Evolutionary conservation across 2,329 filamentous ascomycete genomes (phyloP), one percentile per base, ranked within the genome.

Genomic region (Aciculosporium take): DNA sequence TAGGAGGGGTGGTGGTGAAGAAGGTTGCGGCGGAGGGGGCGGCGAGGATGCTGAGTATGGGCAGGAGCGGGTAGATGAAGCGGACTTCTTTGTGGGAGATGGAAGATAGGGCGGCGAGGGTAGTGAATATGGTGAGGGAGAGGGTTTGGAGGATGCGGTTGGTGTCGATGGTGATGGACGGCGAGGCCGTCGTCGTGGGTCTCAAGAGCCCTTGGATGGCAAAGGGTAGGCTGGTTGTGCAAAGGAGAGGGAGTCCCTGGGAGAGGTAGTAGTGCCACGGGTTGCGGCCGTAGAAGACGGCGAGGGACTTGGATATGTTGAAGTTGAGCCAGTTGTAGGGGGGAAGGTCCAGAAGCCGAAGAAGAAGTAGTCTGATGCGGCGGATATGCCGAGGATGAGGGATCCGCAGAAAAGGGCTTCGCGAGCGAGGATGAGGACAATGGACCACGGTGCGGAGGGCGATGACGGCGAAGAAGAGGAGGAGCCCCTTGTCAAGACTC

Each of bases 71-170:
- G 54, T 94, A 94, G 50, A 96, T 84, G 66, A 98, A 98, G 53
- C 91, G 85, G 51, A 94, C 84, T 68, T 98, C 91, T 60, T 98
- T 98, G 65, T 98, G 91, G 1, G 86, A 79, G 49, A 96, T 84
- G 36, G 84, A 56, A 1, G 85, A 94, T 27, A 96, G 71, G 2
- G 68, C 59, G 1, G 64, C 56, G 8, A 83, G 63, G 43, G 80
- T 82, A 24, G 75, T 60, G 41, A 79, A 47, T 32, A 81, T 68
- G 7, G 75, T 66, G 24, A 69, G 67, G 8, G 76, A 68, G 7
- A 88, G 63, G 28, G 46, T 63, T 56, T 40, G 47, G 55, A 59
- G 58, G 40, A 50, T 52, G 17, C n/a, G n/a, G n/a, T 60, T 60
- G 8, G 55, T 49, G 46, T 64, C 53, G 20, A 56, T 43, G 7